Conservation (phyloP, 257 asterid species). For the Solanum megistacrolobum region DNA sequence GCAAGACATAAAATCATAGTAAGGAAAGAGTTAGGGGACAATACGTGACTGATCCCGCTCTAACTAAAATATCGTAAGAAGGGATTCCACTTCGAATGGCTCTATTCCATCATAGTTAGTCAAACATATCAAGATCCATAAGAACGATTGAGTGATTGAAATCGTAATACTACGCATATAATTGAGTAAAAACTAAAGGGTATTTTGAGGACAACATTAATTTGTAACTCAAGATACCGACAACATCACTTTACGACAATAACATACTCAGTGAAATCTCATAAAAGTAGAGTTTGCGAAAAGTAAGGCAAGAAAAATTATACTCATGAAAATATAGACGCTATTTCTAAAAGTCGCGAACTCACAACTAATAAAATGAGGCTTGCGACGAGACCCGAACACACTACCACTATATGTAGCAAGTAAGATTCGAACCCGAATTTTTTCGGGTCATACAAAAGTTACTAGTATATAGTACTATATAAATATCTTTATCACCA, state of each 20-base stretch:
- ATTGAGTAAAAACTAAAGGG: background rate
- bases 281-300: rapidly evolving
- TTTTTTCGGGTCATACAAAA: background rate
- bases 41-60: rapidly evolving
- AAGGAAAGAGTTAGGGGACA: too few species aligned
- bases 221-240: background rate
- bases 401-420: background rate
- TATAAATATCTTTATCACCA: background rate
- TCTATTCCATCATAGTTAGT: background rate
- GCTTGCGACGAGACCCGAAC: background rate
- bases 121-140: too few species aligned
- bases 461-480: background rate
- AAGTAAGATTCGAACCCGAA: background rate
- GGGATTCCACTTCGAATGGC: background rate
- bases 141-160: background rate
- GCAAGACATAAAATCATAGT: too few species aligned
- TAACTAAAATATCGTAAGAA: too few species aligned
- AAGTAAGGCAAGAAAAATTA: background rate
- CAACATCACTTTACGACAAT: background rate
- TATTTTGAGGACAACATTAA: background rate
- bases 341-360: background rate
- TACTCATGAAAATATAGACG: background rate
- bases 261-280: background rate
- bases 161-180: too few species aligned
- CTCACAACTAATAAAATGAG: background rate